Percentiles rank a stretch among this genome's conserved stretches.
Conservation (phyloP, 345 rosid species). For the Anacardium occidentale region DNA sequence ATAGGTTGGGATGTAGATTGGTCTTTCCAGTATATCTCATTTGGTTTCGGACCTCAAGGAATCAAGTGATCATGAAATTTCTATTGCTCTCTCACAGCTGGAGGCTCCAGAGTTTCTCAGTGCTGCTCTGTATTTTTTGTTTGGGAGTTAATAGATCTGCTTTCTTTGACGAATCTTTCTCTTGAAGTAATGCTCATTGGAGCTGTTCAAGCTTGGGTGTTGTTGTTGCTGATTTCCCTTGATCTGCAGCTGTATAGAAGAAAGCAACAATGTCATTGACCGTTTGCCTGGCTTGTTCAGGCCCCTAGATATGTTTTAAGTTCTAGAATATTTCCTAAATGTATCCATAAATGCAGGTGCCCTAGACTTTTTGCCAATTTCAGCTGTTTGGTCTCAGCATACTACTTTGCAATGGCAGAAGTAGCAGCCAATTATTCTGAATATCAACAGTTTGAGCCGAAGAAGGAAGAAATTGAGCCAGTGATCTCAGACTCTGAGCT, state of each 20-base stretch:
- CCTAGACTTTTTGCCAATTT: conserved; percentile 35
- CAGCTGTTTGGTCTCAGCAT: conserved; percentile 34
- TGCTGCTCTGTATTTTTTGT: conserved; percentile 39
- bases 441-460: conserved; percentile 22
- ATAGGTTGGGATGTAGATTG: conserved; percentile 59
- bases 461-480: conserved; percentile 20
- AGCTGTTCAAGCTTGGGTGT: conserved; percentile 56
- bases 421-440: conserved; percentile 16
- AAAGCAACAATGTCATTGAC: conserved; percentile 58
- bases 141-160: conserved; percentile 36
- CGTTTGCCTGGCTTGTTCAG: conserved; percentile 61
- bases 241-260: conserved; percentile 63
- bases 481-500: conserved; percentile 16
- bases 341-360: conserved; percentile 56
- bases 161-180: conserved; percentile 60
- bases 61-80: conserved; percentile 51
- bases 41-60: conserved; percentile 50
- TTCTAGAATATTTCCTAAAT: conserved; percentile 42
- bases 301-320: conserved; percentile 35
- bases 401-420: conserved; percentile 41
- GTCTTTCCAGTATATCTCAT: conserved; percentile 50
- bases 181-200: conserved; percentile 65
- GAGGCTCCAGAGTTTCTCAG: conserved; percentile 56
- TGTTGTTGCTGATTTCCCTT: conserved; percentile 63
- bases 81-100: conserved; percentile 39